These are phyloP conservation scores for Edhazardia aedis DNA, from an alignment of 371 early-diverging fungal species.

Conservation along the genomic window DNA sequence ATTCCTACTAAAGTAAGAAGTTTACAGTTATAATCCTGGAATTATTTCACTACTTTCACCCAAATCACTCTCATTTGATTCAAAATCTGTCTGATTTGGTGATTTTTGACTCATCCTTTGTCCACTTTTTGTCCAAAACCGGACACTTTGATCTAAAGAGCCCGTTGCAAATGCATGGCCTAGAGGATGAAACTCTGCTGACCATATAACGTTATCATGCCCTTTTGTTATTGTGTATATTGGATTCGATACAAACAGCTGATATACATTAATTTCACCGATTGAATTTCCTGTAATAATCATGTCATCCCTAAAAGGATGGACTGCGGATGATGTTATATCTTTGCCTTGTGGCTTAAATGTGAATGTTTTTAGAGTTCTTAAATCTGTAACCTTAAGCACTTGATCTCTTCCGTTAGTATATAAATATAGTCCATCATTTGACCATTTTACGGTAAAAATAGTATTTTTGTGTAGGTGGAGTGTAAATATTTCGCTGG, in stretches of 20 bases:
- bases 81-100: too few species aligned
- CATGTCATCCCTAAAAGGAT: slow-evolving; percentile 69
- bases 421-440: slow-evolving; percentile 71
- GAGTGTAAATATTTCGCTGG: slow-evolving; percentile 64
- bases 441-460: slow-evolving; percentile 68
- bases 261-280: slow-evolving; percentile 73
- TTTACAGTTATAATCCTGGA: too few species aligned
- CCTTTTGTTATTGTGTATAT: slow-evolving; percentile 61
- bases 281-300: slow-evolving; percentile 80
- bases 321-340: slow-evolving; percentile 58
- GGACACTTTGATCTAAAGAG: slow-evolving; percentile 78
- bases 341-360: slow-evolving; percentile 77
- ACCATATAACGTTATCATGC: slow-evolving; percentile 82
- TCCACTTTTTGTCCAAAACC: slow-evolving; percentile 86
- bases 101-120: too few species aligned
- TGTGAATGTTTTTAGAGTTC: slow-evolving; percentile 67
- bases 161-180: slow-evolving; percentile 87
- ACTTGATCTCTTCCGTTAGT: slow-evolving; percentile 80
- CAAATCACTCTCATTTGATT: too few species aligned
- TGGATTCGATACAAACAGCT: slow-evolving; percentile 50
- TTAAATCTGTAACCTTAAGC: slow-evolving; percentile 74
- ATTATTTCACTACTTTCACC: too few species aligned
- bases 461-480: slow-evolving; percentile 89
- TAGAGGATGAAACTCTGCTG: slow-evolving; percentile 89
- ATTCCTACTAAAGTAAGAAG: too few species aligned